These are phyloP conservation scores for Zanthoxylum bungeanum DNA, from an alignment of 345 rosid genomes.

Conservation along the genomic window DNA sequence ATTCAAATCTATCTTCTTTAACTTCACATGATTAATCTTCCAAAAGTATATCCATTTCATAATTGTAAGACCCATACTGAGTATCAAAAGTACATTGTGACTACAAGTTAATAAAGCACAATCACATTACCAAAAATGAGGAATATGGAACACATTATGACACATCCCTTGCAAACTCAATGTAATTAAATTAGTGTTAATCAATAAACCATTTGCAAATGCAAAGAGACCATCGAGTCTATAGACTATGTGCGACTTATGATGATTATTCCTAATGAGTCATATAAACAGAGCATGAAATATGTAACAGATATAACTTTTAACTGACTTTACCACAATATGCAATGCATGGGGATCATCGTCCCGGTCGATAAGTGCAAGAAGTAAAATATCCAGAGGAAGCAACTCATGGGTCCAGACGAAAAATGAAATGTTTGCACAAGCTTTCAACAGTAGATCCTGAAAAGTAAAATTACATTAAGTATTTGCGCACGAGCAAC, in stretches of 20 bases:
- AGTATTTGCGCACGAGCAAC: slow-evolving; percentile 18
- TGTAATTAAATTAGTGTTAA: background rate
- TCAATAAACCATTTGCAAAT: background rate
- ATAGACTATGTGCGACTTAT: background rate
- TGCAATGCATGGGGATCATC: slow-evolving; percentile 93
- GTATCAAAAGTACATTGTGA: background rate
- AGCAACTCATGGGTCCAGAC: slow-evolving; percentile 92
- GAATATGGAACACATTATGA: background rate
- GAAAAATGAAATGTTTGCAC: slow-evolving; percentile 72
- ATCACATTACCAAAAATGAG: background rate
- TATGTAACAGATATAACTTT: slow-evolving; percentile 10
- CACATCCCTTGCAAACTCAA: background rate
- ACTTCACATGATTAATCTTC: background rate
- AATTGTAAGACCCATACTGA: background rate
- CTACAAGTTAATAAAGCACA: background rate
- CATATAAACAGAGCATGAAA: background rate
- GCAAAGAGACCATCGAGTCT: background rate
- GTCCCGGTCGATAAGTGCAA: slow-evolving; percentile 90
- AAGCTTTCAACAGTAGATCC: slow-evolving; percentile 65
- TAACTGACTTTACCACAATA: slow-evolving; percentile 63
- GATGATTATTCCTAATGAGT: background rate
- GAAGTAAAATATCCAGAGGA: slow-evolving; percentile 89
- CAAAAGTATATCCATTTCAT: background rate
- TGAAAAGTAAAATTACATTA: slow-evolving; percentile 28
- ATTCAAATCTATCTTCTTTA: background rate